Evolutionary conservation across 352 stramenopile species (phyloP), one percentile per base, ranked within the genome.

Genomic region (Phytophthora pinifolia): DNA sequence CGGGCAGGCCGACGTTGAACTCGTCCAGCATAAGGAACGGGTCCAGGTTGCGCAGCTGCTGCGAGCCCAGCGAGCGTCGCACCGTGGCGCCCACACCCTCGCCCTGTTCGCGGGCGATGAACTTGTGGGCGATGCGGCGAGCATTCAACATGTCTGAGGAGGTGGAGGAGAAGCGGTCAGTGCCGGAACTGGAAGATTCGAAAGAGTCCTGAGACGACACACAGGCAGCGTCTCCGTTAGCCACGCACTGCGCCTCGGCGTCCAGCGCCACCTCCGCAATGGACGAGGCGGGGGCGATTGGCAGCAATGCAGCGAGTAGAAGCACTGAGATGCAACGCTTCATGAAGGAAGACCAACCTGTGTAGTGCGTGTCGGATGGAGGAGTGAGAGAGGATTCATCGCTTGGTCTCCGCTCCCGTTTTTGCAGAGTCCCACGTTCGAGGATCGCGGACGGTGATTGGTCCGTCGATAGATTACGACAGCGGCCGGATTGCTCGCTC

Each of bases 21-120:
- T 86, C 76, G 46, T 84, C 73, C 17, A 86, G 54, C 76, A 84
- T 76, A 8, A 86, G 66, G 53, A 86, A 86, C 20, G 73, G 76
- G 53, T 84, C 76, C 1, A 83, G 49, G 36, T 64, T 71, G 46
- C 57, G 60, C 8, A 88, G 65, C 37, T 90, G 54, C 13, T 68
- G 47, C 0, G 65, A 82, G 39, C 77, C 77, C 25, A 88, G 35
- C 0, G 77, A 87, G 35, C 75, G 76, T 35, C 76, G 65, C 33
- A 90, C 76, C 2, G 60, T 71, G 9, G 80, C 77, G 14, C 77
- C 77, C 17, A 66, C 77, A n/a, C 72, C 76, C 51, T 90, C 77
- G 20, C 50, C 25, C 45, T 85, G 75, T 45, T 88, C 72, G 1
- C 60, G 53, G 6, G 76, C 71, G 39, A 87, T 48, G 38, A 89